Conservation (phyloP, 257 asterid genomes). For the Perilla frutescens region DNA sequence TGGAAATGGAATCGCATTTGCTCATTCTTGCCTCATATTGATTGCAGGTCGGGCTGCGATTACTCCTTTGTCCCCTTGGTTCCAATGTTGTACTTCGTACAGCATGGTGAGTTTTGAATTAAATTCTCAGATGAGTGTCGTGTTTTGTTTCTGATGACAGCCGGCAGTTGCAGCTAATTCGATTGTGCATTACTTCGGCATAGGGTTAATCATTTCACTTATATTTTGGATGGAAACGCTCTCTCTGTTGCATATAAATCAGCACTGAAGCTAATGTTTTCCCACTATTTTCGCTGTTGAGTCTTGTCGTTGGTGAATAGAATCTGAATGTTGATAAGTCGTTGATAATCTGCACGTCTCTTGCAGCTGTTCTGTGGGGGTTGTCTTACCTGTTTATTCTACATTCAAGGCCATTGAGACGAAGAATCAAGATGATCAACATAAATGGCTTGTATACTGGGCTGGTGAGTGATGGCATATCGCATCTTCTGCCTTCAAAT, state of each 20-base stretch:
- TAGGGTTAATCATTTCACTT: background rate
- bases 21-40: conserved; percentile 1
- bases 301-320: conserved; percentile 5
- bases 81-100: conserved; percentile 79
- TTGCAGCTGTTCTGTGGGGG: conserved; percentile 87
- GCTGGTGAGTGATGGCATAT: conserved; percentile 67
- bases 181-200: background rate
- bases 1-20: conserved; percentile 9
- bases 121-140: background rate
- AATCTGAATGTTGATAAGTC: conserved; percentile 19
- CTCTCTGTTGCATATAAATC: background rate
- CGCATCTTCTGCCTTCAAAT: conserved; percentile 3
- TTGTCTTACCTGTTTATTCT: conserved; percentile 88
- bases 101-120: conserved; percentile 71
- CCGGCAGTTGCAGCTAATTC: background rate
- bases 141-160: background rate
- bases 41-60: conserved; percentile 74
- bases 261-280: background rate
- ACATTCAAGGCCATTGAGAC: conserved; percentile 95
- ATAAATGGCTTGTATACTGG: conserved; percentile 94
- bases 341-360: conserved; percentile 32
- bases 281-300: background rate
- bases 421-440: conserved; percentile 67
- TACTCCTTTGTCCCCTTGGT: conserved; percentile 77
- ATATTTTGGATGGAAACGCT: conserved; percentile 5